A percentile compares a stretch with the other conserved stretches of the same genome.
Evolutionary conservation across 306 rosid genomes (phyloP).

Genomic region (Rosa lucieae): DNA sequence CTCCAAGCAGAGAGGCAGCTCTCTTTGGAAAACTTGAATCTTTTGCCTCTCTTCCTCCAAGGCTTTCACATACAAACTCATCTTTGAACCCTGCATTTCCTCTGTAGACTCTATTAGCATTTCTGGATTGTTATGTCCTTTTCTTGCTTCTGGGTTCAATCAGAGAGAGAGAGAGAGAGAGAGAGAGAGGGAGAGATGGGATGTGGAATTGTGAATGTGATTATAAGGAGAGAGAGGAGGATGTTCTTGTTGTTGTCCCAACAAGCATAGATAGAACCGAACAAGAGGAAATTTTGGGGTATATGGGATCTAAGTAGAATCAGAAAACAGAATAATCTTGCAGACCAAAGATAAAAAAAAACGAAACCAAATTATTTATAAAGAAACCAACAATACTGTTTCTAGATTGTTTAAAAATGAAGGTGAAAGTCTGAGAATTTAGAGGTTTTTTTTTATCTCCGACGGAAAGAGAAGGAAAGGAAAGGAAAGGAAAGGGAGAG

Average conservation of each 20-base stretch:
- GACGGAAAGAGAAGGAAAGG: not conserved
- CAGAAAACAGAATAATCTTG: constrained; percentile 63
- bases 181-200: not conserved
- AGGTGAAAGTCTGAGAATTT: not conserved
- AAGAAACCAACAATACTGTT: not conserved
- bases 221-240: constrained; percentile 5
- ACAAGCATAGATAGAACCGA: constrained; percentile 44
- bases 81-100: constrained; percentile 51
- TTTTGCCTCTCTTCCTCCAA: constrained; percentile 64
- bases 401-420: not conserved
- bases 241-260: not conserved
- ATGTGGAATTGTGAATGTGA: not conserved
- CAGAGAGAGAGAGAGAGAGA: constrained; percentile 33
- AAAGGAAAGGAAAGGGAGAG: not conserved
- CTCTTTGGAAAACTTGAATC: constrained; percentile 69
- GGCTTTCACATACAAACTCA: constrained; percentile 59
- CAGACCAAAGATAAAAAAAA: constrained; percentile 10
- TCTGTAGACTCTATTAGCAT: constrained; percentile 28
- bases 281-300: constrained; percentile 19
- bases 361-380: constrained; percentile 1
- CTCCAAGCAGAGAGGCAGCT: constrained; percentile 82
- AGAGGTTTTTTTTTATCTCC: not conserved
- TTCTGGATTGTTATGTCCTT: not conserved
- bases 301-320: constrained; percentile 70
- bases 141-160: not conserved